A percentile compares a stretch with the other conserved stretches of the same genome.
phyloP scores from a whole-genome alignment of 2,329 filamentous ascomycete species.

The Xylaria polymorpha region DNA sequence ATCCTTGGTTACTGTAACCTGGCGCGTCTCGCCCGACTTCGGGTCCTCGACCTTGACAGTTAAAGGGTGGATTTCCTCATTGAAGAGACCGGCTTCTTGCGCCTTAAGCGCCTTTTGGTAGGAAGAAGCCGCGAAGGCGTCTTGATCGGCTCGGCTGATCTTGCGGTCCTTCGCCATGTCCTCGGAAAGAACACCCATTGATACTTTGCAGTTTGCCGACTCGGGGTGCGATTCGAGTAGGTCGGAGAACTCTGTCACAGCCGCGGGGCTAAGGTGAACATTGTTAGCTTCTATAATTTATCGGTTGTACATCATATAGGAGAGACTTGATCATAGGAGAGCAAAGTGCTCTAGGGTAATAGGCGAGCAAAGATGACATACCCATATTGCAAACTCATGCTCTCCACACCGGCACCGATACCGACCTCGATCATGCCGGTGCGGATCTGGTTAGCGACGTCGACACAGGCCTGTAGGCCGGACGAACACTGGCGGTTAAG shows the following conservation, averaged over 20 bases:
- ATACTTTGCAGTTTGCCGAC: slow-evolving; percentile 94
- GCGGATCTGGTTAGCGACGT: slow-evolving; percentile 93
- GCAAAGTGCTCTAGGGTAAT: neutral
- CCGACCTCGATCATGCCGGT: slow-evolving; percentile 95
- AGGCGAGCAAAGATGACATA: slow-evolving; percentile 54
- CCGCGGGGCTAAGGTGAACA: slow-evolving; percentile 68
- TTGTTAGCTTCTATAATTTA: slow-evolving; percentile 22
- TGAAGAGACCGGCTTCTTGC: slow-evolving; percentile 88
- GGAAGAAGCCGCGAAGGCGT: slow-evolving; percentile 91
- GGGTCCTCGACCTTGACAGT: slow-evolving; percentile 90
- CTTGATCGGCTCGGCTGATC: slow-evolving; percentile 79
- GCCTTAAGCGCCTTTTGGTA: slow-evolving; percentile 91
- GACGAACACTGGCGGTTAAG: slow-evolving; percentile 96
- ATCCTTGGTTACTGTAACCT: slow-evolving; percentile 84
- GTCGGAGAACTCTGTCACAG: slow-evolving; percentile 93
- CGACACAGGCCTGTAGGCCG: slow-evolving; percentile 90
- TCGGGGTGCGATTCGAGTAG: slow-evolving; percentile 83
- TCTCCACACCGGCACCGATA: slow-evolving; percentile 94
- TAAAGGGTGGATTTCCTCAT: slow-evolving; percentile 89
- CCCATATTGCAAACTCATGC: slow-evolving; percentile 95
- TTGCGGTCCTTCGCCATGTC: slow-evolving; percentile 90
- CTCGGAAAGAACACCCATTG: slow-evolving; percentile 95
- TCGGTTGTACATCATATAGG: neutral
- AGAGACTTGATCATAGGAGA: neutral
- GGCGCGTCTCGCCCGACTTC: slow-evolving; percentile 87